Base-by-base conservation (phyloP, 257 asterid genomes). In the Solanum corneliomulleri region DNA sequence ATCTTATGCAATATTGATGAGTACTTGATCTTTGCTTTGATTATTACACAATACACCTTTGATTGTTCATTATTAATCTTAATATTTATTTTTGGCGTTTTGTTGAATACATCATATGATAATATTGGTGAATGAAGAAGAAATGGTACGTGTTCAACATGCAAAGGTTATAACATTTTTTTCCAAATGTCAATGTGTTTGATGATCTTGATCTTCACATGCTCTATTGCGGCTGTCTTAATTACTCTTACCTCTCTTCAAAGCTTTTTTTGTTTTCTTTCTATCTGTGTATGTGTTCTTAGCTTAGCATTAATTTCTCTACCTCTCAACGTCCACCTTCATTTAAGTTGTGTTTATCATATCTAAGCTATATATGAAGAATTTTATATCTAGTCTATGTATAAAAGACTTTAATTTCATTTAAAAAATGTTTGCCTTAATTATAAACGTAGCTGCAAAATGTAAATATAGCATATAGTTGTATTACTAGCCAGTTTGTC, bases 111-210 rank as follows among this genome's bases (percentile, higher is more conserved):
- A 80, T 80, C 12, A 49, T 81, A 81, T 29, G 69, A 81, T 81
- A 12, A 49, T 12, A 71, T 33, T 60, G 21, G 2, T 25, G 77
- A 56, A 56, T 56, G 33, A 68, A 76, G 86, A 87, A 74, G 70
- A 87, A 37, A 74, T 77, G 87, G 88, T 88, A 90, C 92, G 90
- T 90, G 92, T 90, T 86, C 25, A 85, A 62, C 92, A 90, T 90
- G 92, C 92, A 81, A 90, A 88, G 88, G 68, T 86, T 88, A 89
- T 86, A 86, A 87, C 87, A 84, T 27, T 39, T 18, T 49, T 4
- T 45, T 14, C 4, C 58, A 70, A 76, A 84, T 90, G 89, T 88
- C 92, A 68, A 45, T 80, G 15, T 27, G 56, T 88, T 88, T 16
- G 75, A 70, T 31, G 42, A 64, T 84, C 89, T 88, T 56, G 64